Evolutionary conservation across 2,329 filamentous ascomycete genomes (phyloP).

Genomic region (Cercospora zeae-maydis): DNA sequence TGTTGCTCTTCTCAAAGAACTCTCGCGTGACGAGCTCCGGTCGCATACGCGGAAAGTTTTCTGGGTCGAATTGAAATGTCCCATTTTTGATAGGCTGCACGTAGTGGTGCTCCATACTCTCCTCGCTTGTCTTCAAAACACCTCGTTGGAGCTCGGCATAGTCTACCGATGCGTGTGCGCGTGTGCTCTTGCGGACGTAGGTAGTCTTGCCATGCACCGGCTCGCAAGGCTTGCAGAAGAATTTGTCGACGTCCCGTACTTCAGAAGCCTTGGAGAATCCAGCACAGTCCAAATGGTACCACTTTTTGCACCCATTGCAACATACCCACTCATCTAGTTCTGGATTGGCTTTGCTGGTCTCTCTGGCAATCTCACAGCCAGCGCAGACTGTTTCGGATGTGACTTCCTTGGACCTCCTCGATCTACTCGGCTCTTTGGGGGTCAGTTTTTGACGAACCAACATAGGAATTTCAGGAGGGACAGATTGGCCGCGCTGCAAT

Average conservation of each 20-base stretch:
- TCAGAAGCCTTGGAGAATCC: conserved; percentile 63
- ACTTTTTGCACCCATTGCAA: conserved; percentile 65
- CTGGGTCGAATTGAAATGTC: conserved; percentile 57
- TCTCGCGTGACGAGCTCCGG: conserved; percentile 62
- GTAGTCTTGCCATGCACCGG: conserved; percentile 61
- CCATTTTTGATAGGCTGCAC: conserved; percentile 65
- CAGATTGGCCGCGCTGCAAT: conserved; percentile 26
- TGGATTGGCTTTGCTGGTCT: conserved; percentile 44
- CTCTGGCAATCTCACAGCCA: conserved; percentile 54
- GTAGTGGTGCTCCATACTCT: conserved; percentile 64
- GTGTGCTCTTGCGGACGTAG: conserved; percentile 62
- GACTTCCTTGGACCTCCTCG: conserved; percentile 24
- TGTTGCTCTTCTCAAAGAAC: conserved; percentile 59
- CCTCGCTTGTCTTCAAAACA: conserved; percentile 61
- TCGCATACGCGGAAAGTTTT: conserved; percentile 61
- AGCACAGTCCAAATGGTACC: conserved; percentile 66
- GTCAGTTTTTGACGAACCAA: conserved; percentile 21
- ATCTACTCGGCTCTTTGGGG: conserved; percentile 29
- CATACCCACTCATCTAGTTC: conserved; percentile 63
- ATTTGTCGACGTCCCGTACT: conserved; percentile 65
- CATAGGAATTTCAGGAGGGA: conserved; percentile 31
- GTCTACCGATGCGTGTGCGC: conserved; percentile 63
- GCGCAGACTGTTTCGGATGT: conserved; percentile 51
- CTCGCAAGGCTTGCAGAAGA: conserved; percentile 60
- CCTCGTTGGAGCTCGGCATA: conserved; percentile 66